Evolutionary conservation across 2,329 filamentous ascomycete genomes (phyloP).

Genomic region (Xylaria sp.): DNA sequence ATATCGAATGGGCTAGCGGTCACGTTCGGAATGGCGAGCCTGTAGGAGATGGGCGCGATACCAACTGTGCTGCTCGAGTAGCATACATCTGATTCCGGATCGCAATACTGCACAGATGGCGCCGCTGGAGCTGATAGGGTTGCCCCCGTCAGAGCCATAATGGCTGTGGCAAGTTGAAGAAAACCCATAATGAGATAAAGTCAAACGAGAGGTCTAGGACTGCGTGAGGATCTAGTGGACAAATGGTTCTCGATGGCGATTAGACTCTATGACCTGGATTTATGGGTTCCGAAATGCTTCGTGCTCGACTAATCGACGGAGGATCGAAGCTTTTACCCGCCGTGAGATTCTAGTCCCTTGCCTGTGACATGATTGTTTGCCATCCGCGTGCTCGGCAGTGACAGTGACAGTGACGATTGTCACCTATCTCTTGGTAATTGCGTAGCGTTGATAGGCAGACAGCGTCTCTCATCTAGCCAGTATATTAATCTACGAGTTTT

Average conservation of each 20-base stretch:
- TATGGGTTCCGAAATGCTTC: background rate
- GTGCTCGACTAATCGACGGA: slow-evolving; percentile 13
- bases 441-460: slow-evolving; percentile 29
- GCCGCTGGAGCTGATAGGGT: slow-evolving; percentile 26
- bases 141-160: slow-evolving; percentile 27
- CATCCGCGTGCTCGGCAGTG: slow-evolving; percentile 24
- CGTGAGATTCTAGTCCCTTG: slow-evolving; percentile 5
- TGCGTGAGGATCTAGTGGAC: slow-evolving; percentile 3
- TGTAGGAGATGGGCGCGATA: slow-evolving; percentile 44
- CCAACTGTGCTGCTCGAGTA: slow-evolving; percentile 39
- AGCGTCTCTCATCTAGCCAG: background rate
- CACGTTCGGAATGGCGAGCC: slow-evolving; percentile 51
- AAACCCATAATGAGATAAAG: slow-evolving; percentile 32
- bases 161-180: slow-evolving; percentile 18
- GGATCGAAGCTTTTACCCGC: slow-evolving; percentile 30
- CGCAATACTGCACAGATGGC: slow-evolving; percentile 34
- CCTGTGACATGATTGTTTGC: background rate
- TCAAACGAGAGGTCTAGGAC: slow-evolving; percentile 8
- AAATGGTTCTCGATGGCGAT: background rate
- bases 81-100: slow-evolving; percentile 35
- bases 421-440: slow-evolving; percentile 30
- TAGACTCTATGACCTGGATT: slow-evolving; percentile 14
- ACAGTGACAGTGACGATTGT: slow-evolving; percentile 26
- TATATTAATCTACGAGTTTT: slow-evolving; percentile 36
- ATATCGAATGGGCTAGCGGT: slow-evolving; percentile 52